Evolutionary conservation across 2,329 filamentous ascomycete genomes (phyloP).

Genomic region (Tolypocladium album): DNA sequence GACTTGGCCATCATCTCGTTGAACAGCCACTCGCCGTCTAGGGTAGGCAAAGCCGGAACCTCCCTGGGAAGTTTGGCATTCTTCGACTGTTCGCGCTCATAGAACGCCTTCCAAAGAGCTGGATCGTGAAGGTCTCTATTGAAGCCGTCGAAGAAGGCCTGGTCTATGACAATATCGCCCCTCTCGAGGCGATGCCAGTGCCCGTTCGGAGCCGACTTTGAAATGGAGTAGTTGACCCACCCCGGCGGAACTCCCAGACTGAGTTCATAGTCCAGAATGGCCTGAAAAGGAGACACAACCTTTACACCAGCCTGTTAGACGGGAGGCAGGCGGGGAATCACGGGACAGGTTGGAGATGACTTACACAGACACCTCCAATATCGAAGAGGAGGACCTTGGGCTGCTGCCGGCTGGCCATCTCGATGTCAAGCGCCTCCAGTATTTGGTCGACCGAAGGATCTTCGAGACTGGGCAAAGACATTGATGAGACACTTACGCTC

Average conservation of each 20-base stretch:
- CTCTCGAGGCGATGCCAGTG: constrained; percentile 85
- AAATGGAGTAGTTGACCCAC: constrained; percentile 88
- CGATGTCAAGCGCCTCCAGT: constrained; percentile 16
- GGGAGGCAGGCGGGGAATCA: background rate
- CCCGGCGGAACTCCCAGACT: constrained; percentile 67
- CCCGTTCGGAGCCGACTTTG: constrained; percentile 63
- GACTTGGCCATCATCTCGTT: constrained; percentile 81
- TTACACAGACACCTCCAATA: constrained; percentile 92
- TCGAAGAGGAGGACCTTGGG: constrained; percentile 83
- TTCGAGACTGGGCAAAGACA: constrained; percentile 1
- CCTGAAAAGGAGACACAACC: constrained; percentile 87
- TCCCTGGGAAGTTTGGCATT: constrained; percentile 25
- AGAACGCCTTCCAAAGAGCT: constrained; percentile 59
- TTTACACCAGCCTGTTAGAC: constrained; percentile 21
- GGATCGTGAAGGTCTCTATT: constrained; percentile 59
- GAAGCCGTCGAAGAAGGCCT: constrained; percentile 66
- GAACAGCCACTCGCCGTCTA: constrained; percentile 75
- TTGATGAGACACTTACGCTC: background rate
- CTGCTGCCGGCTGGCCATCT: constrained; percentile 32
- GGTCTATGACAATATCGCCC: constrained; percentile 67
- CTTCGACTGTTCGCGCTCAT: constrained; percentile 31
- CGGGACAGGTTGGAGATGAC: constrained; percentile 25
- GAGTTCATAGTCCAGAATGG: constrained; percentile 84
- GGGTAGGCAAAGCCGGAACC: constrained; percentile 53
- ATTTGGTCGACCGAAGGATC: constrained; percentile 11